A percentile compares a stretch with the other conserved stretches of the same genome.
Conservation (phyloP, 257 asterid genomes). For the Nicotiana noctiflora region DNA sequence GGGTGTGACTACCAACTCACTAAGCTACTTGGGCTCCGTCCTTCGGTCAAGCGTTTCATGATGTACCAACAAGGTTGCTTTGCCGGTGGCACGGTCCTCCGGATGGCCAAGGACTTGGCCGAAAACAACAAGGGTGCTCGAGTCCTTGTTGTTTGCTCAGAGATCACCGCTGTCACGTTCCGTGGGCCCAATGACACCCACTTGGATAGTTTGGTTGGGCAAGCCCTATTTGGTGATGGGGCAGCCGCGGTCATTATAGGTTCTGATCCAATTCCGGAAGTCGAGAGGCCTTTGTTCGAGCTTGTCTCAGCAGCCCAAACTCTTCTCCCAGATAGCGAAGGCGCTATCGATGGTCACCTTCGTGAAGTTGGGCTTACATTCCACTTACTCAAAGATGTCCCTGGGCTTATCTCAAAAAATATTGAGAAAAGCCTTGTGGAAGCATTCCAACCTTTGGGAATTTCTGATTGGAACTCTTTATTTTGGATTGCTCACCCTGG, state of each 20-base stretch:
- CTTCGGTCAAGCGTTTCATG: conserved; percentile 62
- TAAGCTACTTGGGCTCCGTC: conserved; percentile 64
- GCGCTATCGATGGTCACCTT: conserved; percentile 47
- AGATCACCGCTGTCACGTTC: conserved; percentile 47
- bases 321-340: conserved; percentile 46
- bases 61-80: conserved; percentile 81
- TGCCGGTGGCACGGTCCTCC: conserved; percentile 69
- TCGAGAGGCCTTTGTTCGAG: conserved; percentile 52
- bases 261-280: conserved; percentile 33
- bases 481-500: conserved; percentile 80
- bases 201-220: conserved; percentile 51
- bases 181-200: conserved; percentile 57
- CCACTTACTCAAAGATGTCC: conserved; percentile 43
- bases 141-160: conserved; percentile 62
- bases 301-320: conserved; percentile 54
- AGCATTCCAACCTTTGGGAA: conserved; percentile 46
- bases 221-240: conserved; percentile 57
- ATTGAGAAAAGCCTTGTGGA: conserved; percentile 39
- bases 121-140: conserved; percentile 69
- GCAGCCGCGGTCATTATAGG: conserved; percentile 55
- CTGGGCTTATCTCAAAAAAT: conserved; percentile 43
- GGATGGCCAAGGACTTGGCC: conserved; percentile 68
- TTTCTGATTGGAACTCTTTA: conserved; percentile 58
- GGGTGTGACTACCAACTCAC: conserved; percentile 77
- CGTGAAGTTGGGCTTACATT: conserved; percentile 58